Evolutionary conservation across 1,284 basidiomycete species (phyloP), one percentile per base, ranked within the genome.

Genomic region (Sporisorium sorghi): DNA sequence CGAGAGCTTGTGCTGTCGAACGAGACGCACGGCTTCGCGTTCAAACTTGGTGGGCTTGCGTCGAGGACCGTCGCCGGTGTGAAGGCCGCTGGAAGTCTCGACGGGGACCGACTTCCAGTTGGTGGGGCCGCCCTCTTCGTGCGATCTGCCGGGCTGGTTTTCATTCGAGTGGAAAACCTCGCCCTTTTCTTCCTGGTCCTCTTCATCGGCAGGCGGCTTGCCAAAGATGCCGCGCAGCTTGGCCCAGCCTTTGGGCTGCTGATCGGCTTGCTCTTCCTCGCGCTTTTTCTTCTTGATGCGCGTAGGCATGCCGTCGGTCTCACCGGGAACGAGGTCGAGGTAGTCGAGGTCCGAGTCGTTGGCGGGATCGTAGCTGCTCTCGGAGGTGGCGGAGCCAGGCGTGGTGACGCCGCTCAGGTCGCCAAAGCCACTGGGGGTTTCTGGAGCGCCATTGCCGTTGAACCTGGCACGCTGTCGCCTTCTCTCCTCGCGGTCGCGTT

Each of bases 81-180:
- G 78, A 17, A 80, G 50, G 10, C 83, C 83, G 26, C 77, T 77
- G 1, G 81, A 83, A 8, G 83, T 84, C 32, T 78, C 61, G 42
- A 84, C 83, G 43, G 81, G 79, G 1, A 84, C 79, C 24, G 77
- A 77, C 67, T 84, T 84, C 58, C 57, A 66, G 53, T 84, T 84
- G 26, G 83, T 84, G 2, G 83, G 79, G 2, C 80, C 82, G 10
- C 74, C 76, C 12, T 76, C 53, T 1, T 73, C 75, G 35, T 79
- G 63, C 28, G 68, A 54, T 26, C 24, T 37, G 21, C 47, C 47
- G n/a, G 39, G 40, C 32, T 60, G 57, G 21, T 40, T 48, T 26
- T 51, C 62, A 53, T 21, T 50, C 6, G 35, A 44, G 24, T 50
- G 46, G 7, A n/a, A 23, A 26, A 60, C 59, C 46, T 76, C 57